Conservation (phyloP, 805 yeast species). For the Hanseniaspora thailandica region DNA sequence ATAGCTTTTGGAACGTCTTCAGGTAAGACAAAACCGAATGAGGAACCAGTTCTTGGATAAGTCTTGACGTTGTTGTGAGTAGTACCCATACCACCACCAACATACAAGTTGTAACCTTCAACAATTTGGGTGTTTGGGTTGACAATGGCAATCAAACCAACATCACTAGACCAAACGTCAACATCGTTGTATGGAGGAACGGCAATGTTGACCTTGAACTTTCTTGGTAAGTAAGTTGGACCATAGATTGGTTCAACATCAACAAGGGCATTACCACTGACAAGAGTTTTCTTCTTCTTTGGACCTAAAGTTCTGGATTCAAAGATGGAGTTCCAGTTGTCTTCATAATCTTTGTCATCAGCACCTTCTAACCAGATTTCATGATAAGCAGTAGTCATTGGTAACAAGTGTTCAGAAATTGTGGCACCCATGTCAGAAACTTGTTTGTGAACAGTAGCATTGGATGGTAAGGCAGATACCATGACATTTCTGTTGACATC, state of each 20-base stretch:
- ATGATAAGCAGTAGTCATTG: conserved; percentile 88
- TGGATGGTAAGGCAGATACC: conserved; percentile 75
- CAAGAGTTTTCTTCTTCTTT: conserved; percentile 64
- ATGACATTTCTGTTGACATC: conserved; percentile 95
- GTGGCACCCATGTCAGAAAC: conserved; percentile 49
- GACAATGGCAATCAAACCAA: conserved; percentile 82
- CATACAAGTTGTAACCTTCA: conserved; percentile 74
- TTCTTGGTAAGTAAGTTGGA: conserved; percentile 80
- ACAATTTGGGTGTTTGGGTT: conserved; percentile 47
- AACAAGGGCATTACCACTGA: conserved; percentile 75
- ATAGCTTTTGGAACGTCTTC: conserved; percentile 67
- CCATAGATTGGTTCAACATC: conserved; percentile 83
- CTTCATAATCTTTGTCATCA: conserved; percentile 54
- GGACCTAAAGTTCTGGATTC: conserved; percentile 64
- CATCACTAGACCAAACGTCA: conserved; percentile 90
- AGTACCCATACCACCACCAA: conserved; percentile 99
- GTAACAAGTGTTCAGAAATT: conserved; percentile 74
- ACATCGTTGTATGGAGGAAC: conserved; percentile 96
- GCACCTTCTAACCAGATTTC: conserved; percentile 91
- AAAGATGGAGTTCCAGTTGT: conserved; percentile 53
- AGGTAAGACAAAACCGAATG: conserved; percentile 61
- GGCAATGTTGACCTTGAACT: conserved; percentile 86
- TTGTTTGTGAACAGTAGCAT: conserved; percentile 70
- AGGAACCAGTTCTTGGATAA: conserved; percentile 86
- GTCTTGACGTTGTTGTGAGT: conserved; percentile 95